Conservation (phyloP, 345 rosid species). For the Populus davidiana region DNA sequence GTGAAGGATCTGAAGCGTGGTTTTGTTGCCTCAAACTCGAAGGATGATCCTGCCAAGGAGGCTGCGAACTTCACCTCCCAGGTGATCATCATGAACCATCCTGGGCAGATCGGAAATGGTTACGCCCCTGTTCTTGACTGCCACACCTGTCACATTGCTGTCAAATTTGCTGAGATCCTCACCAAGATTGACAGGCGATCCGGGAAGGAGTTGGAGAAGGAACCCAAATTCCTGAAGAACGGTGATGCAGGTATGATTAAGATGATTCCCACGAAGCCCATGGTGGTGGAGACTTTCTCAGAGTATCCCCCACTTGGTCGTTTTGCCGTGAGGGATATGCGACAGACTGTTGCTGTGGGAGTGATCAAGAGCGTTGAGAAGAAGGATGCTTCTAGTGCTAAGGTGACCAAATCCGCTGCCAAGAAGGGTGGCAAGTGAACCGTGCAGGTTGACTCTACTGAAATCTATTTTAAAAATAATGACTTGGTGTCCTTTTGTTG, state of each 20-base stretch:
- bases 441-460: constrained; percentile 5
- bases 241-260: constrained; percentile 80
- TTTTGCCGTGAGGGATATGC: constrained; percentile 87
- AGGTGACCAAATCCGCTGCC: constrained; percentile 83
- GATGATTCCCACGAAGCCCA: constrained; percentile 89
- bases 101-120: constrained; percentile 84
- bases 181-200: constrained; percentile 79
- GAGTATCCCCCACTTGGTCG: constrained; percentile 82
- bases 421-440: constrained; percentile 81
- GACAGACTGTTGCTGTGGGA: constrained; percentile 84
- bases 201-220: constrained; percentile 81
- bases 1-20: constrained; percentile 89
- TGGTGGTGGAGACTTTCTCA: constrained; percentile 82
- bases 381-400: constrained; percentile 75
- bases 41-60: constrained; percentile 78
- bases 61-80: constrained; percentile 77
- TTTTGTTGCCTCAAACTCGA: constrained; percentile 72
- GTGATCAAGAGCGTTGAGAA: constrained; percentile 80
- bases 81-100: constrained; percentile 89
- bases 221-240: constrained; percentile 76
- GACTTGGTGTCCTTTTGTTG: neutral
- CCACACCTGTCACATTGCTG: constrained; percentile 86
- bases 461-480: neutral
- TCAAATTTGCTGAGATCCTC: constrained; percentile 59
- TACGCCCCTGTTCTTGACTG: constrained; percentile 82